A percentile compares a stretch with the other conserved stretches of the same genome.
Conservation (phyloP, 2,329 filamentous ascomycete genomes). For the Ascochyta viciae-villosae region DNA sequence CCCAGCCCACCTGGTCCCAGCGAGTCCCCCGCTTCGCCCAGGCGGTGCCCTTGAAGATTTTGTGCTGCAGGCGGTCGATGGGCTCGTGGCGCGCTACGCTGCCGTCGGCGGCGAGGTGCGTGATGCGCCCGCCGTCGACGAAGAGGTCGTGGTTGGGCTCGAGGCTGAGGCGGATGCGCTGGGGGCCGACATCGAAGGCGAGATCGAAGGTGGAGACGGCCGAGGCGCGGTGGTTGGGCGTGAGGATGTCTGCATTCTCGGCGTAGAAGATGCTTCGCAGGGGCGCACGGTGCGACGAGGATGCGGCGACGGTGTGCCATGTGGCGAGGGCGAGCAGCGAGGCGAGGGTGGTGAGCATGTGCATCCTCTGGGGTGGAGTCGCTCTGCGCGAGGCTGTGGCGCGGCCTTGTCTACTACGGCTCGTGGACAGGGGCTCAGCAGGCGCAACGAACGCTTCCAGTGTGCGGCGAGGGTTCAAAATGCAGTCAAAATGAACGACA, state of each 20-base stretch:
- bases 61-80: constrained; percentile 76
- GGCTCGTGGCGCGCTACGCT: constrained; percentile 69
- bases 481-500: constrained; percentile 41
- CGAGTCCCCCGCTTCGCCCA: constrained; percentile 78
- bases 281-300: constrained; percentile 67
- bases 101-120: constrained; percentile 76
- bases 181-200: constrained; percentile 73
- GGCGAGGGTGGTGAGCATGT: constrained; percentile 23
- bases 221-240: constrained; percentile 78
- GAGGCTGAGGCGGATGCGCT: constrained; percentile 77
- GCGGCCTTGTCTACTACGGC: not conserved
- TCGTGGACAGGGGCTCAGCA: not conserved
- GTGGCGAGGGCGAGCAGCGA: constrained; percentile 31
- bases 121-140: constrained; percentile 74
- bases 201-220: constrained; percentile 85
- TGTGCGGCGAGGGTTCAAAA: not conserved
- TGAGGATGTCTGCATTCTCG: constrained; percentile 78
- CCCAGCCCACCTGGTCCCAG: constrained; percentile 87
- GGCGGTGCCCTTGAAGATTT: constrained; percentile 81
- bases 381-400: constrained; percentile 20
- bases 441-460: constrained; percentile 2
- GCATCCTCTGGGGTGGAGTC: constrained; percentile 10
- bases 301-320: constrained; percentile 34
- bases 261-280: constrained; percentile 76
- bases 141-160: constrained; percentile 93